Base-by-base conservation (phyloP, 257 asterid species). In the Plantago ovata region DNA sequence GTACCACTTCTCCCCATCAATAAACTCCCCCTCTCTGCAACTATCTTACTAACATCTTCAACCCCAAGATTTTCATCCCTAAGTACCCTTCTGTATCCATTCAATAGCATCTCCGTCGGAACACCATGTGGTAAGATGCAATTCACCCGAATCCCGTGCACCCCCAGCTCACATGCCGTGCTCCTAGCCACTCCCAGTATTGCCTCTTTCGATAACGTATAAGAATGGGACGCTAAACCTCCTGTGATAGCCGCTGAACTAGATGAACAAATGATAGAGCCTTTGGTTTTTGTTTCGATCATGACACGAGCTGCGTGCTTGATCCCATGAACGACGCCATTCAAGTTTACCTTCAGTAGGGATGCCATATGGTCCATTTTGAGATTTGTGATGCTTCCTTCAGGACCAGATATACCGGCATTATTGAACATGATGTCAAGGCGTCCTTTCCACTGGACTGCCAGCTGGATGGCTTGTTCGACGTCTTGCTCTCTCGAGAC, bases 181-280 rank as follows among this genome's bases (percentile, higher is more conserved):
- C 79, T 89, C 79, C 82, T 84, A 2, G 73, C 80, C 1, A 86
- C 47, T 18, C 89, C 95, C 16, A 84, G 72, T 14, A 89, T 82
- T 8, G 97, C 97, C 61, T 65, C 83, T 33, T 89, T 89, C 4
- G 97, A 82, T 55, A 79, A 7, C 0, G 97, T 84, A 64, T 86
- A 89, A 0, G 94, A 74, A 47, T 89, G 95, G 1, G 93, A 72
- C 0, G 94, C 97, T 9, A 89, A 60, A 9, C 97, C 97, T 15
- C 90, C 94, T 82, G 80, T 72, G 11, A 84, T 56, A 21, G 95
- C 94, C 0, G 97, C 89, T 3, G 97, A 86, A 72, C 97, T 89
- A 0, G 97, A 84, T 3, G 94, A 75, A 54, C 97, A 89, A 9
- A 89, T 77, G 55, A 89, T 86, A 36, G 79, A 19, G 19, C 95